These are phyloP conservation scores for Pythium volutum DNA, from an alignment of 352 stramenopile genomes.

Conservation along the genomic window DNA sequence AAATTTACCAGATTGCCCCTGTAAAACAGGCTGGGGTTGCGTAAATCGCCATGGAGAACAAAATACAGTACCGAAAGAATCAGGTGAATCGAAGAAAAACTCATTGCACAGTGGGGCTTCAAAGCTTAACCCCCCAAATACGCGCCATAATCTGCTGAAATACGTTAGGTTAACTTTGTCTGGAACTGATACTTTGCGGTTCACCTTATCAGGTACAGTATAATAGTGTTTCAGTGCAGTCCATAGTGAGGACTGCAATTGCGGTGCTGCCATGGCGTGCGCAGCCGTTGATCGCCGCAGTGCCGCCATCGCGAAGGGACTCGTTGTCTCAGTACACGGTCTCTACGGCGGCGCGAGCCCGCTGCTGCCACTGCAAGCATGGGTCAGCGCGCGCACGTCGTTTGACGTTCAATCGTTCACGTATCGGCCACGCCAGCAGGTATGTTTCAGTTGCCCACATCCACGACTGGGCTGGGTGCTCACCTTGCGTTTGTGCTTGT, in stretches of 20 bases:
- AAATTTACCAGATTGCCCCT: too few relatives aligned
- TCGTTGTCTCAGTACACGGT: slow-evolving; percentile 67
- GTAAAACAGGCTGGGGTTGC: too few relatives aligned
- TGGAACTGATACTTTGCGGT: too few relatives aligned
- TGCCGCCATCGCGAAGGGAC: slow-evolving; percentile 38
- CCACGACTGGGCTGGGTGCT: not conserved
- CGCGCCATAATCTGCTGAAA: too few relatives aligned
- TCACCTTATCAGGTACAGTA: too few relatives aligned
- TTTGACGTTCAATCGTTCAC: slow-evolving; percentile 51
- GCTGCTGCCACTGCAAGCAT: slow-evolving; percentile 47
- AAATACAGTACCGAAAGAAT: too few relatives aligned
- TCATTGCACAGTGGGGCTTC: too few relatives aligned
- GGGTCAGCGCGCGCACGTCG: slow-evolving; percentile 31
- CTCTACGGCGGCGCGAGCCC: slow-evolving; percentile 46
- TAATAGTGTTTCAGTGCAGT: too few relatives aligned
- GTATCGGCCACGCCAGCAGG: slow-evolving; percentile 42
- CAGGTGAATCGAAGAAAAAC: too few relatives aligned
- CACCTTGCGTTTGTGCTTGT: not conserved
- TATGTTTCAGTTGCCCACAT: slow-evolving; percentile 14
- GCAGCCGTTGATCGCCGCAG: slow-evolving; percentile 43
- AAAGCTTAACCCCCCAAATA: too few relatives aligned
- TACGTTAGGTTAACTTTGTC: too few relatives aligned
- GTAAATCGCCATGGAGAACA: too few relatives aligned
- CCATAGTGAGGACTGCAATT: slow-evolving; percentile 3
- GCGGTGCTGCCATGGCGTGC: slow-evolving; percentile 35